Evolutionary conservation across 768 basidiomycete species (phyloP).

Genomic region (Coprinopsis strossmayeri): DNA sequence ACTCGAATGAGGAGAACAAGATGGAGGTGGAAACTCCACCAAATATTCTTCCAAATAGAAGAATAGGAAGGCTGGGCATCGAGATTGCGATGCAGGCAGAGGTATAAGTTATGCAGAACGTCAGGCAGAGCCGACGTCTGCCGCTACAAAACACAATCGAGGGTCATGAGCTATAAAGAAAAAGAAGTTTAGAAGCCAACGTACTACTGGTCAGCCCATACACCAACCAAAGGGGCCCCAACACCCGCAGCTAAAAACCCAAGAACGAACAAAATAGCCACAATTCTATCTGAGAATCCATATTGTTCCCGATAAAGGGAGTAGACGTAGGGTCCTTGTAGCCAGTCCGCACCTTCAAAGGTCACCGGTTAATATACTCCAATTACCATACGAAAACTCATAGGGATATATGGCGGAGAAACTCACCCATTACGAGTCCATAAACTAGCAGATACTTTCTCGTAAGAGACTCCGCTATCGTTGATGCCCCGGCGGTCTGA

Average conservation of each 20-base stretch:
- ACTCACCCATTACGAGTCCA: slow-evolving; percentile 67
- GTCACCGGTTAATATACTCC: neutral
- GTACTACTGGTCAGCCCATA: slow-evolving; percentile 74
- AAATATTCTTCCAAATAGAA: slow-evolving; percentile 57
- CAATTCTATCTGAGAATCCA: slow-evolving; percentile 50
- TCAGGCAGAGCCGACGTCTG: slow-evolving; percentile 58
- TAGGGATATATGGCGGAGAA: neutral
- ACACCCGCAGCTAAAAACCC: slow-evolving; percentile 69
- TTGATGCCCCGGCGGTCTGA: no score
- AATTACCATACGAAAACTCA: slow-evolving; percentile 1
- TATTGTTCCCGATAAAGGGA: slow-evolving; percentile 70
- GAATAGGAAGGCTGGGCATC: slow-evolving; percentile 48
- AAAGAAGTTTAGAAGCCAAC: slow-evolving; percentile 17
- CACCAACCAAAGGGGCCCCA: slow-evolving; percentile 64
- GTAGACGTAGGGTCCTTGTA: slow-evolving; percentile 77
- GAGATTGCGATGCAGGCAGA: slow-evolving; percentile 54
- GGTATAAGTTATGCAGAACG: slow-evolving; percentile 64
- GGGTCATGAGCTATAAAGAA: neutral
- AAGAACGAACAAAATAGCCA: slow-evolving; percentile 71
- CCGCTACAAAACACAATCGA: slow-evolving; percentile 49
- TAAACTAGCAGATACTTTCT: slow-evolving; percentile 61
- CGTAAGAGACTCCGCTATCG: no score
- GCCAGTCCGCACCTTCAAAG: slow-evolving; percentile 62
- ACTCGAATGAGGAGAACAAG: slow-evolving; percentile 70
- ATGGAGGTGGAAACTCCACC: slow-evolving; percentile 73